Conservation (phyloP, 2,329 filamentous ascomycete species). For the Clonostachys rhizophaga region DNA sequence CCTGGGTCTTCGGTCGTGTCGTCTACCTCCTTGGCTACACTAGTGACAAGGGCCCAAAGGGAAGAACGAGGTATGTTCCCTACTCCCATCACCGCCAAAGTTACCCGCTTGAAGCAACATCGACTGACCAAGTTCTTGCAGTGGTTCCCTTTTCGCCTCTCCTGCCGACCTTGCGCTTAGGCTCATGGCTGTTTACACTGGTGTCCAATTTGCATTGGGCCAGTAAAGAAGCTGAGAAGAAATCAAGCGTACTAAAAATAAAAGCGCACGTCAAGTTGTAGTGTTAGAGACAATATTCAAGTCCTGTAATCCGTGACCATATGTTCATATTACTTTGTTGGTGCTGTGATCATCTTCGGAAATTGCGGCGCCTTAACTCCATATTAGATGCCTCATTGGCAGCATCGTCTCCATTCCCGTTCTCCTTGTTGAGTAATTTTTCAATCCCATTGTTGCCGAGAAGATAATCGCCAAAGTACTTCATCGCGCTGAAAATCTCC, state of each 20-base stretch:
- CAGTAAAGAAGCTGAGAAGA: background rate
- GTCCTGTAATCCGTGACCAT: background rate
- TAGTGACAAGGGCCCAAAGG: conserved; percentile 33
- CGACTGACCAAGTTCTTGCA: conserved; percentile 13
- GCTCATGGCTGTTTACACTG: conserved; percentile 35
- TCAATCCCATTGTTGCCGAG: conserved; percentile 66
- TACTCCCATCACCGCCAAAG: background rate
- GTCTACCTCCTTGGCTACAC: conserved; percentile 54
- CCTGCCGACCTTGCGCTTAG: conserved; percentile 32
- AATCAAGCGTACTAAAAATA: background rate
- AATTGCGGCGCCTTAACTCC: conserved; percentile 21
- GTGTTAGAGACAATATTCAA: background rate
- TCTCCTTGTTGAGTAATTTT: conserved; percentile 11
- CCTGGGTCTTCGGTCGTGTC: conserved; percentile 47
- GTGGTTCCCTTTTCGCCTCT: conserved; percentile 25
- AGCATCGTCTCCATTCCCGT: conserved; percentile 10
- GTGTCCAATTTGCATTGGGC: conserved; percentile 27
- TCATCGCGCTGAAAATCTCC: conserved; percentile 77
- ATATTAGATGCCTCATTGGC: conserved; percentile 4
- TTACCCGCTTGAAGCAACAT: background rate
- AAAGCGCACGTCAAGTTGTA: background rate
- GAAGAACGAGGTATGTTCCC: conserved; percentile 29
- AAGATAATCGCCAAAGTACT: conserved; percentile 80
- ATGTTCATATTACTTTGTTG: background rate
- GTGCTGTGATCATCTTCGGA: conserved; percentile 12